A percentile compares a stretch with the other conserved stretches of the same genome.
Evolutionary conservation across 306 rosid species (phyloP).

Genomic region (Quercus parvula): DNA sequence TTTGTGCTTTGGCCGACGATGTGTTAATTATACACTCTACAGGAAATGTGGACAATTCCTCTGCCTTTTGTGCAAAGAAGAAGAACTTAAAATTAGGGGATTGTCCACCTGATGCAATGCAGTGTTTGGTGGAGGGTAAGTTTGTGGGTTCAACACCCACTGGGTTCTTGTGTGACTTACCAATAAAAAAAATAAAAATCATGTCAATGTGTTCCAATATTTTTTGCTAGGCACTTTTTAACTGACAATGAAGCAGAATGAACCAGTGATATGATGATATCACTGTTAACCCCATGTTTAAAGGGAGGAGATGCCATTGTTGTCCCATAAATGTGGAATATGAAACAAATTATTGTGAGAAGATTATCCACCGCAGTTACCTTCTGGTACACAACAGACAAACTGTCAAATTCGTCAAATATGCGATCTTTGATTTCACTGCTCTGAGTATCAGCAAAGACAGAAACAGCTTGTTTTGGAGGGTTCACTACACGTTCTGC

Average conservation of each 20-base stretch:
- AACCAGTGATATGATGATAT: background rate
- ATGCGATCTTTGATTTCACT: slow-evolving; percentile 97
- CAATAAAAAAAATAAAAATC: too few relatives aligned
- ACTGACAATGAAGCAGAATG: background rate
- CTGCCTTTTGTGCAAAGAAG: slow-evolving; percentile 93
- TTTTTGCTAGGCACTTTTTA: background rate
- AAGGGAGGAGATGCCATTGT: background rate
- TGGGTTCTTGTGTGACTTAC: too few relatives aligned
- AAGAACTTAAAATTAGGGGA: slow-evolving; percentile 90
- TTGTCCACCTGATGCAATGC: slow-evolving; percentile 96
- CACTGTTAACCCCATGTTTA: background rate
- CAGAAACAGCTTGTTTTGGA: slow-evolving; percentile 99
- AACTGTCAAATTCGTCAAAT: slow-evolving; percentile 93
- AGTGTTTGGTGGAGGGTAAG: background rate
- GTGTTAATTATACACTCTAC: slow-evolving; percentile 94
- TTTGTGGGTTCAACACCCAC: too few relatives aligned
- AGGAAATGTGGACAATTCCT: slow-evolving; percentile 67
- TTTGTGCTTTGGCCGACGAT: slow-evolving; percentile 75
- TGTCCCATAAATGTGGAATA: too few relatives aligned
- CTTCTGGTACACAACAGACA: slow-evolving; percentile 93
- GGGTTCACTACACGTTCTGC: slow-evolving; percentile 94
- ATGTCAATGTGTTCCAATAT: background rate
- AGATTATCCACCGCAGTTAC: slow-evolving; percentile 30
- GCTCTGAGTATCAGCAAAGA: slow-evolving; percentile 97
- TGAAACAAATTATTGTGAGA: too few relatives aligned